These are phyloP conservation scores for Xylariaceae sp. DNA, from an alignment of 2,329 filamentous ascomycete species.

Conservation along the genomic window DNA sequence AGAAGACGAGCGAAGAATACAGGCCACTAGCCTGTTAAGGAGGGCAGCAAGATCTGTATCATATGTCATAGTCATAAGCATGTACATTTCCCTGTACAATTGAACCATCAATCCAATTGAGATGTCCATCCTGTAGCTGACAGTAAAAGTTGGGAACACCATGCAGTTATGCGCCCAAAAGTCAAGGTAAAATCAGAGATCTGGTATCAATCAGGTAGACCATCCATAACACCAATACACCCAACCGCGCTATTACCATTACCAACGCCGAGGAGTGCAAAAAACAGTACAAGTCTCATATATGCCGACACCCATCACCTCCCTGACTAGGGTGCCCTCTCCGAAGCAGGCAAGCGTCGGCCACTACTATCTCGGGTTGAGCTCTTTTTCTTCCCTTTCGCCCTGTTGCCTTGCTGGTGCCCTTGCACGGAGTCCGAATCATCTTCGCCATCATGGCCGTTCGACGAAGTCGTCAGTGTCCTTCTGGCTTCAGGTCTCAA, in stretches of 20 bases:
- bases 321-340: slow-evolving; percentile 52
- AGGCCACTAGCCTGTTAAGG: background rate
- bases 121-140: slow-evolving; percentile 11
- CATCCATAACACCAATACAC: slow-evolving; percentile 29
- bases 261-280: slow-evolving; percentile 33
- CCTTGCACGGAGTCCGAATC: slow-evolving; percentile 20
- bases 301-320: slow-evolving; percentile 39
- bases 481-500: slow-evolving; percentile 47
- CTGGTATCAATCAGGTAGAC: slow-evolving; percentile 39
- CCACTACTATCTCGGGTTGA: slow-evolving; percentile 56
- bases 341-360: slow-evolving; percentile 56
- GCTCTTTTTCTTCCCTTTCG: slow-evolving; percentile 50
- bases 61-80: slow-evolving; percentile 32
- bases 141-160: slow-evolving; percentile 12
- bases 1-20: slow-evolving; percentile 6
- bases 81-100: slow-evolving; percentile 35
- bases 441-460: slow-evolving; percentile 26
- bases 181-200: slow-evolving; percentile 26
- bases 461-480: slow-evolving; percentile 34
- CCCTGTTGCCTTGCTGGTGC: slow-evolving; percentile 32
- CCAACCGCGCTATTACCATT: slow-evolving; percentile 12
- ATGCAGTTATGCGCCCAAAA: slow-evolving; percentile 18
- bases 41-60: slow-evolving; percentile 32
- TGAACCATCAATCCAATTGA: slow-evolving; percentile 20
- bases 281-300: slow-evolving; percentile 38